These are phyloP conservation scores for Tylopilus plumbeoviolaceoides DNA, from an alignment of 768 basidiomycete species.

Conservation along the genomic window DNA sequence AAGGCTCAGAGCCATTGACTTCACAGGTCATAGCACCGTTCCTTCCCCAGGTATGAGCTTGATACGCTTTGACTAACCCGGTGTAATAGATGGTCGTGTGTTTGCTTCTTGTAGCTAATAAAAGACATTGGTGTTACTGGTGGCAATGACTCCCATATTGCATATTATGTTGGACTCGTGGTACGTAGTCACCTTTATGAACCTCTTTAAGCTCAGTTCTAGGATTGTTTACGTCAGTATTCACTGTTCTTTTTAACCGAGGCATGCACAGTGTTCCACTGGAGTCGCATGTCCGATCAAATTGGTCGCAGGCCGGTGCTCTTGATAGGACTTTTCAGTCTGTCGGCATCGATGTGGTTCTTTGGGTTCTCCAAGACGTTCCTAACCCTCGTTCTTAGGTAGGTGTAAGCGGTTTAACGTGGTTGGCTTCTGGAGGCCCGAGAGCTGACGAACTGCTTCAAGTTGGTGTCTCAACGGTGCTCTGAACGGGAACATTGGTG, in stretches of 20 bases:
- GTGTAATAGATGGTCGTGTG: no score
- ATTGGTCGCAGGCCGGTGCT: conserved; percentile 48
- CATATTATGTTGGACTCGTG: no score
- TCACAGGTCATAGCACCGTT: no score
- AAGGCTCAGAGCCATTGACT: no score
- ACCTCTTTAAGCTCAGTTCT: neutral
- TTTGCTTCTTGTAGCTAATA: no score
- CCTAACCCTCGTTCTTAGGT: conserved; percentile 42
- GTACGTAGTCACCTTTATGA: no score
- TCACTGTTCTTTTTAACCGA: conserved; percentile 48
- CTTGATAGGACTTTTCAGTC: conserved; percentile 41
- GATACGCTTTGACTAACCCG: no score
- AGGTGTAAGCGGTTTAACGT: neutral
- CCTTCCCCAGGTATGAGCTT: no score
- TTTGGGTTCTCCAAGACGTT: conserved; percentile 48
- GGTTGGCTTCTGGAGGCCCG: neutral
- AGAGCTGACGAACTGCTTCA: no score
- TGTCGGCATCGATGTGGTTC: conserved; percentile 43
- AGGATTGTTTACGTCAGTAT: conserved; percentile 28
- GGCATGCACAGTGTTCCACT: conserved; percentile 44
- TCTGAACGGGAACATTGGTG: conserved; percentile 52
- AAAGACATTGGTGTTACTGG: no score
- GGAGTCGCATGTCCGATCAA: conserved; percentile 48
- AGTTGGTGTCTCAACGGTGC: conserved; percentile 38
- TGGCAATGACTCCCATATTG: conserved; percentile 18